Base-by-base conservation (phyloP, 805 yeast species). In the Starmerella lactis-condensi region DNA sequence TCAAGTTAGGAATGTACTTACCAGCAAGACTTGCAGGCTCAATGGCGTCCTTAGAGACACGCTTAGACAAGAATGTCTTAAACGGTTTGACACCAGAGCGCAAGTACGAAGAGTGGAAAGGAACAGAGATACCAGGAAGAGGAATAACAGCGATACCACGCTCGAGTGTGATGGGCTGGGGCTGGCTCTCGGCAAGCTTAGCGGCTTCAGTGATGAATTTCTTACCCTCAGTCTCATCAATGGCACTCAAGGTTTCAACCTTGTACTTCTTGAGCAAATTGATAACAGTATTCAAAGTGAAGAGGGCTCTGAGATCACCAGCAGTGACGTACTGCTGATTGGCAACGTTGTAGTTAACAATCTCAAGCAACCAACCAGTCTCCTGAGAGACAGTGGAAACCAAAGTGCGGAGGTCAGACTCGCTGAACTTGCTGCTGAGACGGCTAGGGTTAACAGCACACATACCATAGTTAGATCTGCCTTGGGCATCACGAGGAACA, bases 381-480 rank as follows among this genome's bases (percentile, higher is more conserved):
- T 71, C 75, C 47, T 61, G 60, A 37, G 77, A 66, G 39, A 89
- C 81, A 54, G 77, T 81, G 33, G 77, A 85, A 46, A 89, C 93
- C 41, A 89, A 95, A 55, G 77, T 82, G 57, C 92, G 71, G 54
- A 89, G 67, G 24, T 95, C 95, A 40, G 89, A 75, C 57, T 89
- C 96, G 50, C 69, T 68, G 65, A 89, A 89, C 11, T 93, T 77
- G 34, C 76, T 61, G 34, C 77, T 70, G 40, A 89, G 75, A 60
- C 99, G 74, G 40, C 91, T 68, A 50, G 99, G 99, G 63, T 91
- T 89, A 36, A 85, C 83, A 32, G 99, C 99, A 64, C 81, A 70
- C 99, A 89, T 89, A 66, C 96, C 96, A 52, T 89, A 89, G 65
- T 89, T 89, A 37, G 98, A 89, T 62, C 96, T 76, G 30, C 99